Base-by-base conservation (phyloP, 2,329 filamentous ascomycete genomes). In the Sporothrix protearum region DNA sequence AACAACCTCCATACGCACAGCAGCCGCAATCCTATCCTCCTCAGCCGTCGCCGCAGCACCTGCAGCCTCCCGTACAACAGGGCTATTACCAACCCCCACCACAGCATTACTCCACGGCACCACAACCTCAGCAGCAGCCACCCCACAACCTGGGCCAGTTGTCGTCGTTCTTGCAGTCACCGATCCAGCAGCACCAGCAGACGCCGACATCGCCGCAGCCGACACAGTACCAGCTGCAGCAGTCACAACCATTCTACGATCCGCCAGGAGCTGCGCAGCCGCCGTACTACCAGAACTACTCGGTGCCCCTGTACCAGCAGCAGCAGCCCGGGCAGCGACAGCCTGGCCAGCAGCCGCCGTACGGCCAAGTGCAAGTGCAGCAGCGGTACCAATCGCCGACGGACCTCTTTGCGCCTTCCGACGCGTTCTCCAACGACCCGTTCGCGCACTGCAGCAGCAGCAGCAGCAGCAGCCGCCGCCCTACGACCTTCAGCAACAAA, bases 331-430 rank as follows among this genome's bases (percentile, higher is more conserved):
- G 14, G 25, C 64, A 39, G 57, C 71, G 71, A n/a, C 70, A 36
- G 25, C n/a, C n/a, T n/a, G n/a, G n/a, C n/a, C 63, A 36, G 64
- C 71, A 71, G 19, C 61, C 36, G 59, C 59, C 63, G 10, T 51
- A 71, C 28, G 30, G 75, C 59, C 75, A 73, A 45, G 73, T 72
- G 45, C 75, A 73, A 45, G 73, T 72, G 45, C 75, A 75, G 49
- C 74, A 69, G 28, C 76, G 73, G 69, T 77, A 75, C 42, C 77
- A 76, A 70, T 76, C 74, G 73, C 74, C 76, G 72, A 73, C 75
- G 71, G 76, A 77, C 16, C 74, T 71, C 19, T 72, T 72, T 66
- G 45, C 55, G 6, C 42, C 55, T 6, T 33, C 66, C 30, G 28
- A 57, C 36, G 49, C 49, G n/a, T 69, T 69, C 16, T 66, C 53